Percentiles rank a stretch among this genome's conserved stretches.
These are phyloP conservation scores for Arachnomyces sp. DNA, from an alignment of 2,329 filamentous ascomycete species.

Conservation along the genomic window DNA sequence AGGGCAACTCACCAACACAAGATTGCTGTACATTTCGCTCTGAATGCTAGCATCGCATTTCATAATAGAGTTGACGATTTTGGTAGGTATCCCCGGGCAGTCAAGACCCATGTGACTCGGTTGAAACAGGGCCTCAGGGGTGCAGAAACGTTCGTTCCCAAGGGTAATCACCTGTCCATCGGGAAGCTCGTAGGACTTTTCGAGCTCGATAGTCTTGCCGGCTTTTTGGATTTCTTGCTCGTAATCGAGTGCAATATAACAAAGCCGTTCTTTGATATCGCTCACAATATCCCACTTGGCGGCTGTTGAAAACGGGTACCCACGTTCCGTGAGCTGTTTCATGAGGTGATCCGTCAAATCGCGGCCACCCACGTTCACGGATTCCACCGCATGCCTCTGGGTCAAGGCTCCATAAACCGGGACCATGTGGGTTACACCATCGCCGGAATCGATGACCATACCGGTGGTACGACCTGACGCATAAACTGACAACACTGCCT, in stretches of 20 bases:
- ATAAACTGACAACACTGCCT: conserved; percentile 98
- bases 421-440: conserved; percentile 99
- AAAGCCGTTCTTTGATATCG: conserved; percentile 99
- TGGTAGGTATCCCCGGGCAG: conserved; percentile 97
- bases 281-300: conserved; percentile 99
- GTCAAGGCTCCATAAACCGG: conserved; percentile 99
- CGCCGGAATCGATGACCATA: conserved; percentile 99
- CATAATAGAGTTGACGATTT: conserved; percentile 99
- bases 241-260: conserved; percentile 99
- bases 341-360: conserved; percentile 99
- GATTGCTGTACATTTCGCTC: conserved; percentile 99
- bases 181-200: conserved; percentile 99
- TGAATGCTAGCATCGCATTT: conserved; percentile 99
- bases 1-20: conserved; percentile 81
- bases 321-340: conserved; percentile 99
- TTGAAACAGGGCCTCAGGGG: conserved; percentile 99
- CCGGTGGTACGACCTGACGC: conserved; percentile 99
- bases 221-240: conserved; percentile 99
- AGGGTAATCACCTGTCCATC: conserved; percentile 99
- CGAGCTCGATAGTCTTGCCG: conserved; percentile 94
- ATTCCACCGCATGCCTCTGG: conserved; percentile 97
- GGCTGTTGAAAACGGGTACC: conserved; percentile 99
- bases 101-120: conserved; percentile 97
- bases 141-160: conserved; percentile 99
- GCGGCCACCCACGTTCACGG: conserved; percentile 99